Evolutionary conservation across 2,329 filamentous ascomycete species (phyloP), one percentile per base, ranked within the genome.

Genomic region (Graphilbum fragrans): DNA sequence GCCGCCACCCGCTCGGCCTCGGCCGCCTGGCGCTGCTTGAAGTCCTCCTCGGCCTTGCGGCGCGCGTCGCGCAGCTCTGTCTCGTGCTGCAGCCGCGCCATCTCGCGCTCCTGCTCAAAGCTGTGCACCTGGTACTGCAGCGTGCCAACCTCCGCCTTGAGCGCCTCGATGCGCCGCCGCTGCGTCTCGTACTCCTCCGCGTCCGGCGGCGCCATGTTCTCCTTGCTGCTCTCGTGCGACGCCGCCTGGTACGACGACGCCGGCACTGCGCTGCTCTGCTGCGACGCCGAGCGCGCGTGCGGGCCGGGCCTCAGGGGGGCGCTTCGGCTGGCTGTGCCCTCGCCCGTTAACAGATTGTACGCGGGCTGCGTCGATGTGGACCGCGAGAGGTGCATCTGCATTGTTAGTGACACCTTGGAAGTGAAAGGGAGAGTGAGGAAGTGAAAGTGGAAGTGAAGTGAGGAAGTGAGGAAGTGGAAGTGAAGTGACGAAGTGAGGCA

Each of bases 81-180:
- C 49, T 86, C 82, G 51, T 92, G 83, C 47, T 86, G 80, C 16
- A 94, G 69, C 10, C 77, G 71, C 37, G 79, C 68, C 52, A 95
- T 74, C 44, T 94, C 86, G 51, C 84, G 81, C 55, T 96, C 90
- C 51, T 94, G 86, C 53, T 90, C 88, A 41, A 85, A 66, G 17
- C 84, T 90, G 53, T 87, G 84, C 49, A 94, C 71, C 44, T 90
- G 86, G 63, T 95, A 98, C 47, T 80, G 81, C 39, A 95, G 66
- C 0, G 86, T 85, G 47, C 88, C 92, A 34, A 96, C 69, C 60
- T 95, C 86, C 2, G 90, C 86, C 55, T 90, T 88, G 21, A 96
- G 70, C 49, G 88, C 82, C 54, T 96, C 88, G 45, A 72, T 74
- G 29, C 65, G 65, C 42, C 63, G 69, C 38, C 68, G 65, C 54